phyloP scores from a whole-genome alignment of 2,329 filamentous ascomycete genomes.

The Zasmidium angulare region DNA sequence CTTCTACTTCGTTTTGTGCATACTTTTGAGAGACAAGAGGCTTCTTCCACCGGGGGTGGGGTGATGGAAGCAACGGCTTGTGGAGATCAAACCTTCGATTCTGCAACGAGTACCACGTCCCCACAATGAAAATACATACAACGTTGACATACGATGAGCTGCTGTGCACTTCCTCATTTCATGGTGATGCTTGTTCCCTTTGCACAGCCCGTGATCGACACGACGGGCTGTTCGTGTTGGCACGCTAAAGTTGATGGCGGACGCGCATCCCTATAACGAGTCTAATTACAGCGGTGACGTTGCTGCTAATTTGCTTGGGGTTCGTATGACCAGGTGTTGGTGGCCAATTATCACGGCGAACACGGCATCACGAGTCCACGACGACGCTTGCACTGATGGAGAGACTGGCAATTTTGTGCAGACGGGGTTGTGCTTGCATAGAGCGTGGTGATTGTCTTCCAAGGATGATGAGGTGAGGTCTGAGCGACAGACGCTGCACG shows the following conservation, averaged over 20 bases:
- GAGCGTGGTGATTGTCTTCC: background rate
- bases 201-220: conserved; percentile 1
- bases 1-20: conserved; percentile 8
- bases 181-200: background rate
- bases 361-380: no score
- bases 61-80: background rate
- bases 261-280: conserved; percentile 5
- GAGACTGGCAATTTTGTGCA: background rate
- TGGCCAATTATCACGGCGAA: background rate
- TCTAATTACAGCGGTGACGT: background rate
- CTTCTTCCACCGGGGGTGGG: background rate
- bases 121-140: background rate
- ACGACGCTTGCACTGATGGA: background rate
- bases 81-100: conserved; percentile 2
- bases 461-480: background rate
- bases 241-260: conserved; percentile 1
- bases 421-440: background rate
- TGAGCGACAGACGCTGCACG: background rate
- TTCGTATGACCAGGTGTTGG: background rate
- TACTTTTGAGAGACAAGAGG: conserved; percentile 2
- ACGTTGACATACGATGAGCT: background rate
- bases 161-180: conserved; percentile 2
- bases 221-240: conserved; percentile 2
- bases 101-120: conserved; percentile 1
- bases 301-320: background rate